These are phyloP conservation scores for Domatiomyces catenatus DNA, from an alignment of 2,329 filamentous ascomycete genomes.

Conservation along the genomic window DNA sequence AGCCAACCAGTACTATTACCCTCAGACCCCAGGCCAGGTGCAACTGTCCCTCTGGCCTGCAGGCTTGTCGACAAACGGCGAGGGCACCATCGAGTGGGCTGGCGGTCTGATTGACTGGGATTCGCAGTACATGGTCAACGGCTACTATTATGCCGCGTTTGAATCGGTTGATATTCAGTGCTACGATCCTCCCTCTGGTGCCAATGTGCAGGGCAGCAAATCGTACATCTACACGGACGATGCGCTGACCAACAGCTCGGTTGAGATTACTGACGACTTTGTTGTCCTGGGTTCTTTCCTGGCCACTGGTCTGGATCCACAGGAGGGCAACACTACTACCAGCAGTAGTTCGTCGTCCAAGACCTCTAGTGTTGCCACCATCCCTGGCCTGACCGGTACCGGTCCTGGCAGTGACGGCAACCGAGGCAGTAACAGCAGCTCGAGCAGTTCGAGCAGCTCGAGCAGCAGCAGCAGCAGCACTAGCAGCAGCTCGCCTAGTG, in stretches of 20 bases:
- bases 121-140: constrained; percentile 62
- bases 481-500: not conserved
- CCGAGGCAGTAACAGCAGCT: constrained; percentile 18
- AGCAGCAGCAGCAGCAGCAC: not conserved
- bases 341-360: constrained; percentile 18
- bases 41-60: constrained; percentile 95
- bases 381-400: constrained; percentile 30
- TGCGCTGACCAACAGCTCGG: constrained; percentile 56
- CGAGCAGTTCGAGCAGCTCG: constrained; percentile 14
- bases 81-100: constrained; percentile 82
- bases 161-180: constrained; percentile 68
- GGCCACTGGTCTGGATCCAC: constrained; percentile 67
- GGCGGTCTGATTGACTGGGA: constrained; percentile 84
- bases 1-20: constrained; percentile 66
- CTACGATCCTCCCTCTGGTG: constrained; percentile 66
- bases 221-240: constrained; percentile 61
- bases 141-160: constrained; percentile 79
- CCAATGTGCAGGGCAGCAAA: constrained; percentile 40
- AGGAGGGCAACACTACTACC: constrained; percentile 26
- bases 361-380: constrained; percentile 22
- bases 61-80: constrained; percentile 59
- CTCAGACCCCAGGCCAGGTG: constrained; percentile 78
- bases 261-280: constrained; percentile 57
- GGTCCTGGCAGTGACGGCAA: constrained; percentile 28
- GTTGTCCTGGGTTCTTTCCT: constrained; percentile 66